These are phyloP conservation scores for Ogataea dorogensis DNA, from an alignment of 805 yeast genomes.

Conservation along the genomic window DNA sequence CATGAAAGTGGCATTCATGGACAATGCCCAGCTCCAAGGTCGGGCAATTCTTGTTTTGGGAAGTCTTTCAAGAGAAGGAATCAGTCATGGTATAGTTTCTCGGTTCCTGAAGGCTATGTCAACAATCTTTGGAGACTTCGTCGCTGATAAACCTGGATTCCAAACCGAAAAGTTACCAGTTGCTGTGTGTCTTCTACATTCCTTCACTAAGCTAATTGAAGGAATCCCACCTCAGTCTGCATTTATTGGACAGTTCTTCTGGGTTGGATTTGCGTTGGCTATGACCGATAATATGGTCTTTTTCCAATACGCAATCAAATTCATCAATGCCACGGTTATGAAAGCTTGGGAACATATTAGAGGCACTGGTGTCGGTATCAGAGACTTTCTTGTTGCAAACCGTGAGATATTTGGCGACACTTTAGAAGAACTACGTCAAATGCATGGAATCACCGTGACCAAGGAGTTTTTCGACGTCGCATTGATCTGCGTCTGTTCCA, in stretches of 20 bases:
- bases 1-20: conserved; percentile 57
- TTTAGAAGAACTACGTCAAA: conserved; percentile 43
- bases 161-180: conserved; percentile 26
- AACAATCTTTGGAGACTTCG: conserved; percentile 26
- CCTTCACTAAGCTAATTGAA: conserved; percentile 46
- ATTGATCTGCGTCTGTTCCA: conserved; percentile 46
- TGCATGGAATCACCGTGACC: conserved; percentile 40
- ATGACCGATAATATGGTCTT: conserved; percentile 27
- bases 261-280: conserved; percentile 39
- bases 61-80: conserved; percentile 59
- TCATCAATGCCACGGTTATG: conserved; percentile 36
- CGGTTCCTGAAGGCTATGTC: conserved; percentile 18
- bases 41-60: conserved; percentile 72
- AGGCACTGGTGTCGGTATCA: conserved; percentile 29
- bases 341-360: conserved; percentile 34
- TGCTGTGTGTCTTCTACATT: conserved; percentile 40
- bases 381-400: conserved; percentile 30
- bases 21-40: conserved; percentile 58
- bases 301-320: conserved; percentile 34
- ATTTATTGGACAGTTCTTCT: conserved; percentile 47
- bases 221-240: conserved; percentile 47
- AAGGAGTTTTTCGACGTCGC: conserved; percentile 51
- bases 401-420: conserved; percentile 40
- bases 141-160: conserved; percentile 24
- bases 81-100: conserved; percentile 49